Conservation (phyloP, 129 eudicot species). For the Tagetes patula region DNA sequence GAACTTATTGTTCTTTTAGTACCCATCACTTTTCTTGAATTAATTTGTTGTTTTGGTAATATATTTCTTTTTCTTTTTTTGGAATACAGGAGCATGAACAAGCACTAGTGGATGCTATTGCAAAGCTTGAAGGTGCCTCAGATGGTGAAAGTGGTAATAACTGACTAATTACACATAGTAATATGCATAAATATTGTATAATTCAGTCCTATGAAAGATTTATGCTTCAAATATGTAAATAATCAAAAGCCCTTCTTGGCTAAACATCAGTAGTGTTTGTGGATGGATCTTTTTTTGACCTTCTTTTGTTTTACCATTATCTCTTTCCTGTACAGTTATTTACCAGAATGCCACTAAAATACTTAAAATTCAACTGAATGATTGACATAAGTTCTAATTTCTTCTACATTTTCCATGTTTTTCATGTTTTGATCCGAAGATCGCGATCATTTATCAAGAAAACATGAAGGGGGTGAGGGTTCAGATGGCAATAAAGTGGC, state of each 20-base stretch:
- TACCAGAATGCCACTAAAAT: neutral
- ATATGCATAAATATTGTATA: conserved; percentile 16
- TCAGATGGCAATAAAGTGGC: conserved; percentile 35
- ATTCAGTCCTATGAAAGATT: conserved; percentile 24
- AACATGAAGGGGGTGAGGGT: conserved; percentile 45
- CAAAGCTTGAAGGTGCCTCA: conserved; percentile 73
- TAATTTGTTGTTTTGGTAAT: neutral
- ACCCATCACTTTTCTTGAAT: neutral
- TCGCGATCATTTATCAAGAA: conserved; percentile 26
- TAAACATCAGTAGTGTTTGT: conserved; percentile 18
- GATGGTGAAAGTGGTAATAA: conserved; percentile 91
- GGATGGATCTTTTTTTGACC: conserved; percentile 1
- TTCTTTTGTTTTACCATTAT: conserved; percentile 1
- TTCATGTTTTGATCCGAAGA: conserved; percentile 15
- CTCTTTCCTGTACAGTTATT: conserved; percentile 1
- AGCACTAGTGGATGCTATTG: conserved; percentile 72
- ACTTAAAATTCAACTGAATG: neutral
- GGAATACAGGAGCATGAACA: conserved; percentile 79
- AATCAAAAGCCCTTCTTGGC: conserved; percentile 16
- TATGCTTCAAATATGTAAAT: conserved; percentile 24
- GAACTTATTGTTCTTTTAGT: neutral
- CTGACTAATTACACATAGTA: conserved; percentile 39
- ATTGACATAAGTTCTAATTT: neutral
- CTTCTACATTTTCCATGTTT: neutral
- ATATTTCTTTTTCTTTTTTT: conserved; percentile 4